Conservation (phyloP, 2,329 filamentous ascomycete genomes). For the Phoma sp. region DNA sequence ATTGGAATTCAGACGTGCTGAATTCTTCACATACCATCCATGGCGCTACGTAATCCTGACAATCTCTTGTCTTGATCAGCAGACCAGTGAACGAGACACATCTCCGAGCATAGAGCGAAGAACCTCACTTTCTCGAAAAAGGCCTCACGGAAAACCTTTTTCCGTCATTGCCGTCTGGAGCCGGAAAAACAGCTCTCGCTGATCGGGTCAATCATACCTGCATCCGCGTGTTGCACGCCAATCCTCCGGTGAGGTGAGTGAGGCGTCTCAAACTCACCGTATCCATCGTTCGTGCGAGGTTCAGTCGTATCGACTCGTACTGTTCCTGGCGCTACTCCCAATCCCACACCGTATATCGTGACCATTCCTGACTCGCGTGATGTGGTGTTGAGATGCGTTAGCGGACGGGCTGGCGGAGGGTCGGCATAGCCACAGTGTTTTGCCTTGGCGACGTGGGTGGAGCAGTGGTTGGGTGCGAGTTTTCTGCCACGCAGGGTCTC, state of each 20-base stretch:
- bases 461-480: not conserved
- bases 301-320: constrained; percentile 1
- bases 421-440: constrained; percentile 11
- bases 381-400: constrained; percentile 1
- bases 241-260: not conserved
- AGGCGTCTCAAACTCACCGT: constrained; percentile 10
- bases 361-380: constrained; percentile 1
- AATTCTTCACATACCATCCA: not conserved
- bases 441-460: not conserved
- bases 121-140: not conserved
- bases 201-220: not conserved
- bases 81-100: not conserved
- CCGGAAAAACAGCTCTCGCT: not conserved
- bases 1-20: not conserved
- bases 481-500: constrained; percentile 14
- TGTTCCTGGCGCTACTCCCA: constrained; percentile 6
- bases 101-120: constrained; percentile 7
- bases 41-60: not conserved
- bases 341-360: constrained; percentile 14
- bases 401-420: constrained; percentile 6
- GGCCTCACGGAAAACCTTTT: not conserved
- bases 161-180: not conserved
- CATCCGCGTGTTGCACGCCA: not conserved
- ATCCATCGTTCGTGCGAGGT: constrained; percentile 10
- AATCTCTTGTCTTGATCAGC: constrained; percentile 4